Conservation (phyloP, 2,329 filamentous ascomycete species). For the Diaporthe ilicicola region DNA sequence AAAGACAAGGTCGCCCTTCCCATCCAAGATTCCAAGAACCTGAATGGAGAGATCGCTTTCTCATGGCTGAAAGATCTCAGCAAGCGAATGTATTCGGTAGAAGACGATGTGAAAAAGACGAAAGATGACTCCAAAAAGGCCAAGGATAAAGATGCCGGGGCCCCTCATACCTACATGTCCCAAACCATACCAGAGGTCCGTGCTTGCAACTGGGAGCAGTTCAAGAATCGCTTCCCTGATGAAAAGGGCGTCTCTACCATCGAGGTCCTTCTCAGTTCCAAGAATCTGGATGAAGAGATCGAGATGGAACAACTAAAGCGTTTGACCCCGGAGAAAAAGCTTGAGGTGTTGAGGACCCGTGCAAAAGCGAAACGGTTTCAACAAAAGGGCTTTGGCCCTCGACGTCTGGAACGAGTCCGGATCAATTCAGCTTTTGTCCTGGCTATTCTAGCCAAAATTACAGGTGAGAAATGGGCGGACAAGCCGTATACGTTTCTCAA, state of each 20-base stretch:
- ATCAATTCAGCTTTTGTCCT: slow-evolving; percentile 23
- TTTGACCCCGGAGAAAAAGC: background rate
- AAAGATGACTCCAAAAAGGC: background rate
- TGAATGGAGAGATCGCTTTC: background rate
- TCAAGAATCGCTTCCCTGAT: slow-evolving; percentile 18
- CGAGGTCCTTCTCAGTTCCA: background rate
- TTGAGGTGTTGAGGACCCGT: background rate
- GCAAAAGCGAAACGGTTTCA: background rate
- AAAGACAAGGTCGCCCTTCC: background rate
- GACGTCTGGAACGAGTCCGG: slow-evolving; percentile 14
- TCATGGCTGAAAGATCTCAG: background rate
- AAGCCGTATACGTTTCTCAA: slow-evolving; percentile 24
- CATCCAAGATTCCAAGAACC: background rate
- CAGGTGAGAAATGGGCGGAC: background rate
- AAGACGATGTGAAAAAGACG: background rate
- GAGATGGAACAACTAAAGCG: slow-evolving; percentile 8
- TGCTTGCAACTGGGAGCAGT: slow-evolving; percentile 12
- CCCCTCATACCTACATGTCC: background rate
- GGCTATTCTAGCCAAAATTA: slow-evolving; percentile 2
- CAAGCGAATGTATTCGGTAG: background rate
- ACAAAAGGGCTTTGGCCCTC: background rate
- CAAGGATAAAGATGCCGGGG: background rate
- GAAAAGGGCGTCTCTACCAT: background rate
- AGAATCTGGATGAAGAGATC: background rate
- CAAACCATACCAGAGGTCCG: background rate